A percentile compares a stretch with the other conserved stretches of the same genome.
phyloP scores from a whole-genome alignment of 352 stramenopile species.

The Globisporangium paddicum region DNA sequence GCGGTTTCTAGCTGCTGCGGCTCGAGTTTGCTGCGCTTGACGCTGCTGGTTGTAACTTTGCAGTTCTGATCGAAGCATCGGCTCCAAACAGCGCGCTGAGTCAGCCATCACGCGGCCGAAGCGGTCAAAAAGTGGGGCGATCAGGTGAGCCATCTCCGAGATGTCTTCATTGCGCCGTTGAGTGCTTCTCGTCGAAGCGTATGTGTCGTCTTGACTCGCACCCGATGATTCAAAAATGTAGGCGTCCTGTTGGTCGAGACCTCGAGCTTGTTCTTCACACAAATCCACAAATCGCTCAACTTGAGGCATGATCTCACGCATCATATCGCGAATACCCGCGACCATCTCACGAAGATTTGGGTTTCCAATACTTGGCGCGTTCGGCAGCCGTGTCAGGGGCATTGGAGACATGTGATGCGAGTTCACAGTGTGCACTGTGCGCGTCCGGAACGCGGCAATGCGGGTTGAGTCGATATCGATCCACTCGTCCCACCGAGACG shows the following conservation, averaged over 20 bases:
- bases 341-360: slow-evolving; percentile 47
- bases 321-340: slow-evolving; percentile 50
- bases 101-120: slow-evolving; percentile 73
- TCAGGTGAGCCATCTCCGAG: slow-evolving; percentile 61
- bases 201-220: not conserved
- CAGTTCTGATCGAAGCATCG: slow-evolving; percentile 53
- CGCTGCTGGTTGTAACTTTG: slow-evolving; percentile 29
- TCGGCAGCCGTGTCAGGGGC: slow-evolving; percentile 47
- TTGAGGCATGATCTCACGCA: slow-evolving; percentile 69
- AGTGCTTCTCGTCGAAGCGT: not conserved
- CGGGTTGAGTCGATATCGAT: slow-evolving; percentile 92
- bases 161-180: slow-evolving; percentile 21
- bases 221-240: not conserved
- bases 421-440: slow-evolving; percentile 69
- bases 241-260: not conserved
- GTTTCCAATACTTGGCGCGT: slow-evolving; percentile 37
- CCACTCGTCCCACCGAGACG: slow-evolving; percentile 97
- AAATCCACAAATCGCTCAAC: slow-evolving; percentile 57
- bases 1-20: not conserved
- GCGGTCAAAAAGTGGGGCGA: slow-evolving; percentile 76
- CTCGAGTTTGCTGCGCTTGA: slow-evolving; percentile 23
- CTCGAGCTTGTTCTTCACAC: slow-evolving; percentile 37
- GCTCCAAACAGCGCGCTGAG: slow-evolving; percentile 53
- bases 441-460: slow-evolving; percentile 94
- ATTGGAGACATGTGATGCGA: slow-evolving; percentile 49